Conservation (phyloP, 768 basidiomycete species). For the Dictyophora rubrovolvata region DNA sequence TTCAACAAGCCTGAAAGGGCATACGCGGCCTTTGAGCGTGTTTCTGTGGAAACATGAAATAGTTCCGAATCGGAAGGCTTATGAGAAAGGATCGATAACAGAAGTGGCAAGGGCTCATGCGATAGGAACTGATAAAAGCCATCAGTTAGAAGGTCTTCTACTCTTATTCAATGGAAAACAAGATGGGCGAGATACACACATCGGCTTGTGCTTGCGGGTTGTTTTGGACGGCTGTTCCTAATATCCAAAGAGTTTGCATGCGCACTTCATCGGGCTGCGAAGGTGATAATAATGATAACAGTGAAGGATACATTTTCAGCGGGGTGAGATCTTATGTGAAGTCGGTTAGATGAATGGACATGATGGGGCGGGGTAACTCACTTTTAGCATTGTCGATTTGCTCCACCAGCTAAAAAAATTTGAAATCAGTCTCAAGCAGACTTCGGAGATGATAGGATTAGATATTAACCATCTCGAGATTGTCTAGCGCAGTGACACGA, state of each 20-base stretch:
- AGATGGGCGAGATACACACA: slow-evolving; percentile 31
- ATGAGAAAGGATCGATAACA: slow-evolving; percentile 48
- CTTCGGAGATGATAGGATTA: background rate
- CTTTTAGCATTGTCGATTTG: slow-evolving; percentile 88
- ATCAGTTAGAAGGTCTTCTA: background rate
- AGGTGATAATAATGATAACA: slow-evolving; percentile 41
- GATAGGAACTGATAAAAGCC: slow-evolving; percentile 1
- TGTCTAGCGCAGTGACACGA: slow-evolving; percentile 62
- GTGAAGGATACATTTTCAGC: slow-evolving; percentile 66
- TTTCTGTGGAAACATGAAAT: slow-evolving; percentile 32
- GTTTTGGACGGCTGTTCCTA: slow-evolving; percentile 85
- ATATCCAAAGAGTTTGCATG: slow-evolving; percentile 69
- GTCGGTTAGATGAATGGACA: background rate
- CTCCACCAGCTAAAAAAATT: slow-evolving; percentile 63
- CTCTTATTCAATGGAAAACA: background rate
- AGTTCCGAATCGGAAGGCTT: slow-evolving; percentile 25
- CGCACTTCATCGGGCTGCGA: slow-evolving; percentile 50
- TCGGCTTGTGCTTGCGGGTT: slow-evolving; percentile 75
- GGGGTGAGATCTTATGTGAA: slow-evolving; percentile 53
- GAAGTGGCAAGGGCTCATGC: slow-evolving; percentile 48
- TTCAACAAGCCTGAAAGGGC: slow-evolving; percentile 68
- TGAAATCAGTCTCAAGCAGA: background rate
- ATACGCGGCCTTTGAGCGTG: slow-evolving; percentile 76
- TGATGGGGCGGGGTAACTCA: slow-evolving; percentile 18
- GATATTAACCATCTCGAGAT: slow-evolving; percentile 71